phyloP scores from a whole-genome alignment of 129 eudicot species.

The Calendula officinalis region DNA sequence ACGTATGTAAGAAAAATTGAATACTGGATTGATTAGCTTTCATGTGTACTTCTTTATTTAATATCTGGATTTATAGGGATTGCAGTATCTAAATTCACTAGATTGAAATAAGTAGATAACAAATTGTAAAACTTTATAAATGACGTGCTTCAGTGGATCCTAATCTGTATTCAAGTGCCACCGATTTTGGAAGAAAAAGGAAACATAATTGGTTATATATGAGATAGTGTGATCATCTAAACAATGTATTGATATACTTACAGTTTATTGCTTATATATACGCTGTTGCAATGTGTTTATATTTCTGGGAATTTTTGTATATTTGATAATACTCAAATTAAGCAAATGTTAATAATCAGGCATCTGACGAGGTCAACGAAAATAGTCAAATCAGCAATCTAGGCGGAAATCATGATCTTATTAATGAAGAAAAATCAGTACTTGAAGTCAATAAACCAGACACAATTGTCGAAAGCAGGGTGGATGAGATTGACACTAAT shows the following conservation, averaged over 20 bases:
- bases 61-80: background rate
- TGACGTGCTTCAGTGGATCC: background rate
- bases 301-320: background rate
- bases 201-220: background rate
- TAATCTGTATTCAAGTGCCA: background rate
- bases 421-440: slow-evolving; percentile 21
- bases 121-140: background rate
- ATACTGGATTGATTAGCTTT: slow-evolving; percentile 8
- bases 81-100: background rate
- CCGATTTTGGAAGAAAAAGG: background rate
- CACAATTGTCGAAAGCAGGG: background rate
- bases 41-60: background rate
- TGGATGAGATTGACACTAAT: background rate
- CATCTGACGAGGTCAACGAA: slow-evolving; percentile 30
- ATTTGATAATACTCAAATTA: slow-evolving; percentile 1
- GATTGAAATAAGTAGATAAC: background rate
- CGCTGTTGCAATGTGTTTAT: background rate
- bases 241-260: background rate
- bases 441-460: slow-evolving; percentile 28
- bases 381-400: slow-evolving; percentile 7
- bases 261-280: background rate
- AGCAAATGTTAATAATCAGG: slow-evolving; percentile 28
- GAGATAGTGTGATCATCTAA: slow-evolving; percentile 4
- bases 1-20: background rate
- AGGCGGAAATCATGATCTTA: slow-evolving; percentile 21